phyloP scores from a whole-genome alignment of 345 rosid genomes.

The Gossypium sturtianum region DNA sequence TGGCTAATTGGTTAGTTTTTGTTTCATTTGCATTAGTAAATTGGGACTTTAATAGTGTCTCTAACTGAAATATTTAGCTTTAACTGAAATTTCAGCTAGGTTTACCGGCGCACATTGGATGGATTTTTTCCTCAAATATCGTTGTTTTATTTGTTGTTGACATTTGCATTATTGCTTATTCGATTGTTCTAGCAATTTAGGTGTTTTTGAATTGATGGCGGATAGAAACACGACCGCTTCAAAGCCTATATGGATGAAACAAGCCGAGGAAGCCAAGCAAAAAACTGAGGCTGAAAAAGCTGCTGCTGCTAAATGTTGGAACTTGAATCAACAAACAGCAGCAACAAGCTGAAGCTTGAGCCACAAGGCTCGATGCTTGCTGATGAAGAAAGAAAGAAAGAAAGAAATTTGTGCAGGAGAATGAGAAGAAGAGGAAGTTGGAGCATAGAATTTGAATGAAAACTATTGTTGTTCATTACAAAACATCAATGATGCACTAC shows the following conservation, averaged over 20 bases:
- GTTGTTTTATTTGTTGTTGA: not conserved
- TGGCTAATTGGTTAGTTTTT: not conserved
- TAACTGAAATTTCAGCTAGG: not conserved
- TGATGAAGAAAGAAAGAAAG: no score
- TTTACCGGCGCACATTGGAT: not conserved
- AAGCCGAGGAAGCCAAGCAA: constrained; percentile 90
- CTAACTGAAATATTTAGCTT: no score
- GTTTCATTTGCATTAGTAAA: not conserved
- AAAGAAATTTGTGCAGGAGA: no score
- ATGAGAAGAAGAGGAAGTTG: no score
- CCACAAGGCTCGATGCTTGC: no score
- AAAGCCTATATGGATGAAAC: constrained; percentile 93
- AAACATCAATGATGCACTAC: no score
- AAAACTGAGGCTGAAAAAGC: constrained; percentile 86
- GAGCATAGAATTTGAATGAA: no score
- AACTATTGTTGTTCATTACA: no score
- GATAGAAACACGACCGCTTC: constrained; percentile 34
- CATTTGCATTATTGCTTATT: not conserved
- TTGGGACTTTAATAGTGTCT: not conserved
- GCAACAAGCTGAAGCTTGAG: no score
- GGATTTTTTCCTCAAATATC: not conserved
- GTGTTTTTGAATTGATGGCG: constrained; percentile 34
- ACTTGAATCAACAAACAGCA: no score
- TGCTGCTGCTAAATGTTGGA: constrained; percentile 91
- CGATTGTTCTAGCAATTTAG: not conserved